Evolutionary conservation across 2,329 filamentous ascomycete genomes (phyloP).

Genomic region (Colletotrichum sp.): DNA sequence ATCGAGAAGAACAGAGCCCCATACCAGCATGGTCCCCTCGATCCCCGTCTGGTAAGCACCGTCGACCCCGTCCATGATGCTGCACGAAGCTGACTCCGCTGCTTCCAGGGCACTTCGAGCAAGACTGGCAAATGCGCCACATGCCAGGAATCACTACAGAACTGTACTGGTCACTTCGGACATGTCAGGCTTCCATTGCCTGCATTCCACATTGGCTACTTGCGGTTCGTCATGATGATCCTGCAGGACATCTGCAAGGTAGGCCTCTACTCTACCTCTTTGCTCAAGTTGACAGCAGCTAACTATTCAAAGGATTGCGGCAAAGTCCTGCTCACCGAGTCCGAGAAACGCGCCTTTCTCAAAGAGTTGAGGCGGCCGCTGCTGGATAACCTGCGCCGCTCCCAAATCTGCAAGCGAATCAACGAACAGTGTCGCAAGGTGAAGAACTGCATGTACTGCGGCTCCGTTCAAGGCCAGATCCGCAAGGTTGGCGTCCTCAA

Average conservation of each 20-base stretch:
- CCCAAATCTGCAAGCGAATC: conserved; percentile 85
- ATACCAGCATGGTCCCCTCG: conserved; percentile 84
- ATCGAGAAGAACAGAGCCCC: conserved; percentile 79
- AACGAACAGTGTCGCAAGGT: conserved; percentile 89
- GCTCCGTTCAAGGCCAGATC: conserved; percentile 85
- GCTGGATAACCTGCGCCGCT: conserved; percentile 85
- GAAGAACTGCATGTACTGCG: conserved; percentile 82
- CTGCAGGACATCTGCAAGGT: conserved; percentile 94
- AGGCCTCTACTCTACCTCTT: conserved; percentile 7
- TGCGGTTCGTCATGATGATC: conserved; percentile 90
- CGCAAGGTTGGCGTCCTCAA: conserved; percentile 93
- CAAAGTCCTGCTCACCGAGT: conserved; percentile 80
- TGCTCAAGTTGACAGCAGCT: not conserved
- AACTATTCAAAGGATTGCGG: conserved; percentile 69
- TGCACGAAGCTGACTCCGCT: not conserved
- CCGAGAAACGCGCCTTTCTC: conserved; percentile 78
- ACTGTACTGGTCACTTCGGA: conserved; percentile 95
- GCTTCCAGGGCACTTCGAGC: conserved; percentile 76
- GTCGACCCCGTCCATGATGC: not conserved
- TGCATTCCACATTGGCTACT: conserved; percentile 94
- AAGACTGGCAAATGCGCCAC: conserved; percentile 83
- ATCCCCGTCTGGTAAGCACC: conserved; percentile 71
- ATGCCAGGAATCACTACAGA: conserved; percentile 79
- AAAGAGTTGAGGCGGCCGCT: conserved; percentile 80
- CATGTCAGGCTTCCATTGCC: conserved; percentile 90